phyloP scores from a whole-genome alignment of 192 early-diverging fungal genomes.

The Backusella luteola region DNA sequence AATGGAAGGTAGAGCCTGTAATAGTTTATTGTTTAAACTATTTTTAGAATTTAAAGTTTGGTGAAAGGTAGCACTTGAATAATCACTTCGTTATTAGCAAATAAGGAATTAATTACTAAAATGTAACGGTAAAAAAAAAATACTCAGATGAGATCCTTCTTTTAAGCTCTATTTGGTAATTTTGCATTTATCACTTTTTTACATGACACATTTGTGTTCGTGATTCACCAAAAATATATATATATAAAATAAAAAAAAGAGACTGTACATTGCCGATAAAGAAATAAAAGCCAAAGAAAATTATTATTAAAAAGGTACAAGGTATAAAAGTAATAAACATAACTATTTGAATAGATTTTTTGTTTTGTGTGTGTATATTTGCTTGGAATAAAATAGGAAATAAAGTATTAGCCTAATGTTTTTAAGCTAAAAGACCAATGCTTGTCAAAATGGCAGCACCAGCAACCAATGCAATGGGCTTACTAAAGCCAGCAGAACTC shows the following conservation, averaged over 20 bases:
- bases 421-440: not conserved
- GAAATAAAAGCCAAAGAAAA: not conserved
- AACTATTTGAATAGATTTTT: not conserved
- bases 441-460: slow-evolving; percentile 8
- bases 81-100: not conserved
- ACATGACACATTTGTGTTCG: not conserved
- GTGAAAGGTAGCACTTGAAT: not conserved
- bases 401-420: not conserved
- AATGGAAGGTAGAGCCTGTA: not conserved
- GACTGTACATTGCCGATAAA: not conserved
- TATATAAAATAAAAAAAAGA: not conserved
- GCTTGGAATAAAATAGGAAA: not conserved
- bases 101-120: not conserved
- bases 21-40: not conserved
- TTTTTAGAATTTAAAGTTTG: slow-evolving; percentile 8
- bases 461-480: not conserved
- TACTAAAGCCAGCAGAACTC: not conserved
- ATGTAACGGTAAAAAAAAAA: not conserved
- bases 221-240: not conserved
- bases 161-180: not conserved
- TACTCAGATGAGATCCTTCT: not conserved
- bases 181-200: not conserved
- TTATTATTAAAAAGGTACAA: not conserved
- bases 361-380: slow-evolving; percentile 1
- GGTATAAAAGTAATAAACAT: slow-evolving; percentile 1